Conservation (phyloP, 108 stramenopile species). For the Conticribra weissflogii region DNA sequence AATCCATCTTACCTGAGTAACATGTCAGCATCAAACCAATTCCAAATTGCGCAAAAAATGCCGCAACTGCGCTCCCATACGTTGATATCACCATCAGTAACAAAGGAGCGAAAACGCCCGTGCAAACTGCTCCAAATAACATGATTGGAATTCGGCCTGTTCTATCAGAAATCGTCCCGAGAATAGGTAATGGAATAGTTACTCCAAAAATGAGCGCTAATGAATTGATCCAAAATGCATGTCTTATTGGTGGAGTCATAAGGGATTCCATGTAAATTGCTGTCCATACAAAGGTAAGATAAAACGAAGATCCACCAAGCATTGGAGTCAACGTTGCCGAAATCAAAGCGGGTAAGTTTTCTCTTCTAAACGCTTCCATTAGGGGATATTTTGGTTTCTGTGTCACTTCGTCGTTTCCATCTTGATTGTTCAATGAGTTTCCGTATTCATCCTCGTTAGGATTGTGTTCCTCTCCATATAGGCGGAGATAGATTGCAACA, state of each 20-base stretch:
- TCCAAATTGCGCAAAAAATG: constrained; percentile 58
- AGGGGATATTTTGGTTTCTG: constrained; percentile 44
- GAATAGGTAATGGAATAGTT: constrained; percentile 54
- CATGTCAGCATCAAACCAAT: constrained; percentile 59
- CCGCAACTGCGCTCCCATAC: constrained; percentile 38
- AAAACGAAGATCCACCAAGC: constrained; percentile 70
- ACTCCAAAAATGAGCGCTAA: constrained; percentile 56
- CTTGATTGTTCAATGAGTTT: constrained; percentile 1
- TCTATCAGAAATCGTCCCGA: constrained; percentile 59
- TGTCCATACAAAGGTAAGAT: constrained; percentile 70
- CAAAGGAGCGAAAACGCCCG: constrained; percentile 54
- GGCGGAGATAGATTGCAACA: constrained; percentile 56
- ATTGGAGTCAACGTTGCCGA: constrained; percentile 62
- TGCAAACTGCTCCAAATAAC: constrained; percentile 44
- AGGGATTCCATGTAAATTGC: constrained; percentile 70
- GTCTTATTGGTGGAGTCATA: constrained; percentile 54
- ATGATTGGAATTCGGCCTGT: constrained; percentile 56
- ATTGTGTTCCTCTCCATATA: constrained; percentile 55
- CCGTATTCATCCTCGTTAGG: constrained; percentile 50
- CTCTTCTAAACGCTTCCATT: constrained; percentile 49
- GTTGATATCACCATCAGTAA: constrained; percentile 46
- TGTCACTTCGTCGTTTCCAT: not conserved
- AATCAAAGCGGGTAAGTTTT: constrained; percentile 57
- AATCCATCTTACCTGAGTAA: too few relatives aligned
- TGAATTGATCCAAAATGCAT: constrained; percentile 73